Percentiles rank a stretch among this genome's conserved stretches.
phyloP scores from a whole-genome alignment of 129 eudicot genomes.

The Helianthus tuberosus region DNA sequence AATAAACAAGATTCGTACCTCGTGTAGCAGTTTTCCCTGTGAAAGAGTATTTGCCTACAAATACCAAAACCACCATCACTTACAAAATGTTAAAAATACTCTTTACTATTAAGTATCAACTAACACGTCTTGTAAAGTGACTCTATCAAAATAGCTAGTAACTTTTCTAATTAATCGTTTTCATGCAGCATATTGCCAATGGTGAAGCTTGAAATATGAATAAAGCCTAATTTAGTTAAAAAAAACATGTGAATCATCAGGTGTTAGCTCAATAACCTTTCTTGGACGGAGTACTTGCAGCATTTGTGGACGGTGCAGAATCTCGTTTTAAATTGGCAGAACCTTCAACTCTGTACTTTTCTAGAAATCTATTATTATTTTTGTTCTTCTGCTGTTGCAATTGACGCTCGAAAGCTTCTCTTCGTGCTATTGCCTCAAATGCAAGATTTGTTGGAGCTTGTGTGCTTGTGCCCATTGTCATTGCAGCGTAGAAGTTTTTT shows the following conservation, averaged over 20 bases:
- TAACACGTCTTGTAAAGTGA: background rate
- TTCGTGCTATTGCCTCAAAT: slow-evolving; percentile 65
- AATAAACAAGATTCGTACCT: slow-evolving; percentile 37
- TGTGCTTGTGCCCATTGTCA: slow-evolving; percentile 22
- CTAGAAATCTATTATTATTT: slow-evolving; percentile 43
- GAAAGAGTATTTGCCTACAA: slow-evolving; percentile 51
- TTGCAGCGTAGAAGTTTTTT: slow-evolving; percentile 11
- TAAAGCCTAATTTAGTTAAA: background rate
- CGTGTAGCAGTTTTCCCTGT: slow-evolving; percentile 40
- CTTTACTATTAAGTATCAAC: background rate
- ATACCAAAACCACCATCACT: slow-evolving; percentile 8
- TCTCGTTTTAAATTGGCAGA: slow-evolving; percentile 16
- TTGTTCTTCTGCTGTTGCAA: slow-evolving; percentile 44
- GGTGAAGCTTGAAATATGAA: background rate
- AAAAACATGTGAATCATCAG: slow-evolving; percentile 1
- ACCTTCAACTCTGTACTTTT: slow-evolving; percentile 21
- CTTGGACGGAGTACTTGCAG: slow-evolving; percentile 36
- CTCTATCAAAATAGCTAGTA: background rate
- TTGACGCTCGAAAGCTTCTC: slow-evolving; percentile 61
- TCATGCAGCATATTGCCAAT: background rate
- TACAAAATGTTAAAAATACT: background rate
- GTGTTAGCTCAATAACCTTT: slow-evolving; percentile 47
- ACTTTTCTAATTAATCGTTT: background rate
- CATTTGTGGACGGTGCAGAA: slow-evolving; percentile 21
- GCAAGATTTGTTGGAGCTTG: slow-evolving; percentile 57